phyloP scores from a whole-genome alignment of 2,329 filamentous ascomycete species.

The Trichoderma pleuroti region DNA sequence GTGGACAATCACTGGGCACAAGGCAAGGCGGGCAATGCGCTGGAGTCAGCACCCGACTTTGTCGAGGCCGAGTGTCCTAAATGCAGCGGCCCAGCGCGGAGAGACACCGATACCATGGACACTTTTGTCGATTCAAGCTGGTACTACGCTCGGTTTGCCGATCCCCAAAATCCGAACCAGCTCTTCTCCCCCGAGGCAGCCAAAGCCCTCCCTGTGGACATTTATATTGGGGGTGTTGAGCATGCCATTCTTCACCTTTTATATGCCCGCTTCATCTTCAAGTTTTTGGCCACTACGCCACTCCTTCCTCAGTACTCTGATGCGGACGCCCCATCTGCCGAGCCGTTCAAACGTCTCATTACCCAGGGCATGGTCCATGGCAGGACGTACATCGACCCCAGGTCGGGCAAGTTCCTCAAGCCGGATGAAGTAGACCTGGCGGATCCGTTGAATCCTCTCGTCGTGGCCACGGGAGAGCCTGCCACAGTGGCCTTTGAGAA shows the following conservation, averaged over 20 bases:
- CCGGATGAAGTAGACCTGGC: slow-evolving; percentile 69
- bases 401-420: slow-evolving; percentile 71
- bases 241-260: slow-evolving; percentile 88
- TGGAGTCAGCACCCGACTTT: slow-evolving; percentile 70
- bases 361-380: slow-evolving; percentile 94
- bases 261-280: slow-evolving; percentile 87
- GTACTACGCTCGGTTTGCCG: slow-evolving; percentile 82
- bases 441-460: slow-evolving; percentile 52
- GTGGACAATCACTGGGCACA: slow-evolving; percentile 66
- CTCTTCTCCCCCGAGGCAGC: slow-evolving; percentile 62
- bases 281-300: slow-evolving; percentile 65
- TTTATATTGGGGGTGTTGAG: slow-evolving; percentile 88
- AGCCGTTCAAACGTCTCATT: slow-evolving; percentile 79
- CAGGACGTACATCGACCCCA: slow-evolving; percentile 73
- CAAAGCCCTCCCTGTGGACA: slow-evolving; percentile 68
- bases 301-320: slow-evolving; percentile 42
- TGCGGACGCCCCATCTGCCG: slow-evolving; percentile 43
- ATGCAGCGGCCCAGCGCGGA: slow-evolving; percentile 65
- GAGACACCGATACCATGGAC: slow-evolving; percentile 94
- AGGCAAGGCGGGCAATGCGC: slow-evolving; percentile 70
- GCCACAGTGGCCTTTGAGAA: slow-evolving; percentile 74
- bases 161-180: slow-evolving; percentile 59
- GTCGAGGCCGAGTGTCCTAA: slow-evolving; percentile 71
- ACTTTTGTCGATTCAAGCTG: slow-evolving; percentile 94
- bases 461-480: slow-evolving; percentile 57